These are phyloP conservation scores for Diplocarpon mali DNA, from an alignment of 2,329 filamentous ascomycete species.

Conservation along the genomic window DNA sequence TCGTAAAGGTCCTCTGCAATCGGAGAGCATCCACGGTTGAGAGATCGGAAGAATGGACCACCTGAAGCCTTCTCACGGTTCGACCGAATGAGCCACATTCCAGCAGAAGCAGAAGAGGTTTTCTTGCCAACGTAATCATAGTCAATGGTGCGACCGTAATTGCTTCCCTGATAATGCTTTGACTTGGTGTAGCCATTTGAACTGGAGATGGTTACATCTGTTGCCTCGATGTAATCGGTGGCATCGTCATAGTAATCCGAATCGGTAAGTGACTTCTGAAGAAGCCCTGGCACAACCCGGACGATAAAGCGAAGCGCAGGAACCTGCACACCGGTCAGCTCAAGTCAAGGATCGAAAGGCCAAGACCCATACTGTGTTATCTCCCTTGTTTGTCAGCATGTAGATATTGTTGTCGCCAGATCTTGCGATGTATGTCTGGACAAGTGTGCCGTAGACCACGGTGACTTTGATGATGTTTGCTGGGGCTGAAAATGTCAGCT, in stretches of 20 bases:
- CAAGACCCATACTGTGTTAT: not conserved
- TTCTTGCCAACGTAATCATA: conserved; percentile 12
- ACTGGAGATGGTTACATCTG: conserved; percentile 3
- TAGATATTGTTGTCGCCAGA: conserved; percentile 32
- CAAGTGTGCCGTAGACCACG: conserved; percentile 27
- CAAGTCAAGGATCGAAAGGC: not conserved
- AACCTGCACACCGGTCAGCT: not conserved
- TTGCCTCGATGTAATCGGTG: conserved; percentile 1
- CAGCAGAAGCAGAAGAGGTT: conserved; percentile 1
- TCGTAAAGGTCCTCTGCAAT: conserved; percentile 32
- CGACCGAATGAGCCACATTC: conserved; percentile 10
- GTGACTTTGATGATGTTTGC: conserved; percentile 29
- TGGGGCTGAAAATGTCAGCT: conserved; percentile 2
- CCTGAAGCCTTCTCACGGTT: conserved; percentile 48
- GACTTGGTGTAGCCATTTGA: conserved; percentile 8
- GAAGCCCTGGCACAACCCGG: conserved; percentile 3
- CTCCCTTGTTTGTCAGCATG: conserved; percentile 31
- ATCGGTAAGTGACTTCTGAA: conserved; percentile 4
- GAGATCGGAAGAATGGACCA: conserved; percentile 48
- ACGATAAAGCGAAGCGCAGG: conserved; percentile 11
- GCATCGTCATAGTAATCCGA: conserved; percentile 8
- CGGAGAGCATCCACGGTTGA: conserved; percentile 5
- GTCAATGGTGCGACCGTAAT: conserved; percentile 10
- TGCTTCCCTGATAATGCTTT: conserved; percentile 10
- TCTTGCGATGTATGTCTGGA: conserved; percentile 29